These are phyloP conservation scores for Monosporozyma solicola DNA, from an alignment of 805 yeast genomes.

Conservation along the genomic window DNA sequence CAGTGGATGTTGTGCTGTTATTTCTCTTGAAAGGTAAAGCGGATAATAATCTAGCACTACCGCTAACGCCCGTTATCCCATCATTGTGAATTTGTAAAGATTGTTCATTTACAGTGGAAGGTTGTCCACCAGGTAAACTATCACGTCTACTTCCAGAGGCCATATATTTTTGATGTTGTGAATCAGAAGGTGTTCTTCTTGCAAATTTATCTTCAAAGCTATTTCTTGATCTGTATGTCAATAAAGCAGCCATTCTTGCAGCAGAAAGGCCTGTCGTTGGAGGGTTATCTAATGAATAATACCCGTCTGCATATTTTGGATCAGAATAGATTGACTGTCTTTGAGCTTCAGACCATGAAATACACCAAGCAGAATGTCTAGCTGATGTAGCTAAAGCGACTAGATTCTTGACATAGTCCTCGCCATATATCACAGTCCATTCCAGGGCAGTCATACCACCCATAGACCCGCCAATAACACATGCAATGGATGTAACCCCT, in stretches of 20 bases:
- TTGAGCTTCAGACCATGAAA: constrained; percentile 98
- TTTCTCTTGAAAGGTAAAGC: constrained; percentile 3
- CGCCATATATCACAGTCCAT: constrained; percentile 56
- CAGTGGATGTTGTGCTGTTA: constrained; percentile 10
- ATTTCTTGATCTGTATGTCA: constrained; percentile 87
- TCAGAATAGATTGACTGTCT: constrained; percentile 93
- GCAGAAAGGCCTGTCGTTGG: constrained; percentile 87
- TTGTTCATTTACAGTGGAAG: constrained; percentile 51
- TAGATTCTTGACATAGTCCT: constrained; percentile 58
- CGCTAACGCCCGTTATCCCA: constrained; percentile 41
- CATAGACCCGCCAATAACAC: constrained; percentile 95
- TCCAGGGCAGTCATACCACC: constrained; percentile 96
- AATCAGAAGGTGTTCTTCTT: constrained; percentile 53
- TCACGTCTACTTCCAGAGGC: background rate
- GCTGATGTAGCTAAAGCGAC: constrained; percentile 92
- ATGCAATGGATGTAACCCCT: constrained; percentile 71
- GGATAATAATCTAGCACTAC: constrained; percentile 3
- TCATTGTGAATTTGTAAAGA: constrained; percentile 84
- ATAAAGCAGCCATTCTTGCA: constrained; percentile 92
- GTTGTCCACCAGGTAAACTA: constrained; percentile 11
- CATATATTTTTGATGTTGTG: constrained; percentile 26
- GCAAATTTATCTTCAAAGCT: constrained; percentile 89
- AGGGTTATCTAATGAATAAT: constrained; percentile 66
- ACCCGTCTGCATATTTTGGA: constrained; percentile 88
- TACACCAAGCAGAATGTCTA: constrained; percentile 95